phyloP scores from a whole-genome alignment of 106 monocot genomes.

The Dendrobium officinale region DNA sequence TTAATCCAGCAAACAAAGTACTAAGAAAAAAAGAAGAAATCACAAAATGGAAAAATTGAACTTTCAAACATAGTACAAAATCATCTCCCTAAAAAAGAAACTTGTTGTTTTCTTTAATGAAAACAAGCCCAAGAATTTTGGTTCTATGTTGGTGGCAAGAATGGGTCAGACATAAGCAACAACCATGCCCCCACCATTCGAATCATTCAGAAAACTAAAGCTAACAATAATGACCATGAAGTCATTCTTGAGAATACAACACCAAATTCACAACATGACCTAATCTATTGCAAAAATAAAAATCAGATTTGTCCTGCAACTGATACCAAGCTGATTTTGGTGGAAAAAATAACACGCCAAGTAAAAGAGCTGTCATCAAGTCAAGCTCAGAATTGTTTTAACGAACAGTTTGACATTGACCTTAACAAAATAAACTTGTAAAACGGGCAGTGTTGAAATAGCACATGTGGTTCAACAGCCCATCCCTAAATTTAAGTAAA shows the following conservation, averaged over 20 bases:
- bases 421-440: background rate
- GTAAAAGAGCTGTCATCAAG: background rate
- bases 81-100: background rate
- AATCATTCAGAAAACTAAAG: background rate
- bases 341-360: background rate
- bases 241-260: background rate
- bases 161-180: background rate
- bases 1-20: too few relatives aligned
- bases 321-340: too few relatives aligned
- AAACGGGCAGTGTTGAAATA: background rate
- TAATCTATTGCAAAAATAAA: background rate
- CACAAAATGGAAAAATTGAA: background rate
- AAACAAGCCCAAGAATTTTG: background rate
- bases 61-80: background rate
- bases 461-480: background rate
- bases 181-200: background rate
- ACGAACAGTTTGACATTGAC: background rate
- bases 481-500: too few relatives aligned
- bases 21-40: background rate
- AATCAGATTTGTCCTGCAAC: too few relatives aligned
- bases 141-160: background rate
- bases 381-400: background rate
- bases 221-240: background rate
- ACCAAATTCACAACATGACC: background rate
- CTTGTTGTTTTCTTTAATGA: background rate